phyloP scores from a whole-genome alignment of 495 filamentous ascomycete species.

The Penicillium roqueforti region DNA sequence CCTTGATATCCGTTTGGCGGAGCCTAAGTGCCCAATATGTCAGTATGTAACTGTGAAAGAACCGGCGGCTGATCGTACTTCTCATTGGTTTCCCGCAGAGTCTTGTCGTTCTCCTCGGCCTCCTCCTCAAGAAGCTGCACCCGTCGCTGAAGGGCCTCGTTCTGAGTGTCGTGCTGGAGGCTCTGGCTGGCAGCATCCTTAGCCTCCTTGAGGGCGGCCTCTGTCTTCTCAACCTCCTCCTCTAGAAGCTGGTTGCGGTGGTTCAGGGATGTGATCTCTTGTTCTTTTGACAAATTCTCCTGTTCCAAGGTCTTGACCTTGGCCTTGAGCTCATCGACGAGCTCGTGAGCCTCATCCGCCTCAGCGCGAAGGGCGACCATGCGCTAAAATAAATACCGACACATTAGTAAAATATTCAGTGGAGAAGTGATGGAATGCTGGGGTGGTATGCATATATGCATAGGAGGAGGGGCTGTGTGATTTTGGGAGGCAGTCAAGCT shows the following conservation, averaged over 20 bases:
- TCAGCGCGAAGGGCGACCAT: conserved; percentile 89
- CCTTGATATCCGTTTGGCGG: conserved; percentile 97
- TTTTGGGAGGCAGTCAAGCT: conserved; percentile 35
- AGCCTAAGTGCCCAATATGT: conserved; percentile 56
- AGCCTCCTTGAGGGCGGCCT: conserved; percentile 66
- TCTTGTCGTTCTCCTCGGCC: conserved; percentile 91
- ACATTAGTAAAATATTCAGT: conserved; percentile 18
- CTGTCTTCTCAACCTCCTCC: conserved; percentile 83
- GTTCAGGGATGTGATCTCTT: conserved; percentile 90
- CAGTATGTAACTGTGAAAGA: conserved; percentile 7
- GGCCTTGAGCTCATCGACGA: conserved; percentile 79
- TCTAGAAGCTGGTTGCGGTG: conserved; percentile 92
- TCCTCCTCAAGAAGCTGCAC: conserved; percentile 96
- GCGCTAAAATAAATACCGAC: conserved; percentile 61
- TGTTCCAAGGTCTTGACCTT: conserved; percentile 89
- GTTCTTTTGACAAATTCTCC: conserved; percentile 92
- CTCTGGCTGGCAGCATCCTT: conserved; percentile 75
- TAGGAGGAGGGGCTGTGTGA: conserved; percentile 11
- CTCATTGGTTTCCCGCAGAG: conserved; percentile 92
- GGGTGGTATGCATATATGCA: conserved; percentile 24
- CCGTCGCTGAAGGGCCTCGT: conserved; percentile 84
- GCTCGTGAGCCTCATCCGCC: conserved; percentile 72
- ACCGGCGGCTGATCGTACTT: conserved; percentile 60
- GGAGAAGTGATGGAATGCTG: conserved; percentile 12
- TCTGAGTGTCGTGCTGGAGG: conserved; percentile 71